Evolutionary conservation across 2,329 filamentous ascomycete genomes (phyloP), one percentile per base, ranked within the genome.

Genomic region (Cordyceps pruinosa): DNA sequence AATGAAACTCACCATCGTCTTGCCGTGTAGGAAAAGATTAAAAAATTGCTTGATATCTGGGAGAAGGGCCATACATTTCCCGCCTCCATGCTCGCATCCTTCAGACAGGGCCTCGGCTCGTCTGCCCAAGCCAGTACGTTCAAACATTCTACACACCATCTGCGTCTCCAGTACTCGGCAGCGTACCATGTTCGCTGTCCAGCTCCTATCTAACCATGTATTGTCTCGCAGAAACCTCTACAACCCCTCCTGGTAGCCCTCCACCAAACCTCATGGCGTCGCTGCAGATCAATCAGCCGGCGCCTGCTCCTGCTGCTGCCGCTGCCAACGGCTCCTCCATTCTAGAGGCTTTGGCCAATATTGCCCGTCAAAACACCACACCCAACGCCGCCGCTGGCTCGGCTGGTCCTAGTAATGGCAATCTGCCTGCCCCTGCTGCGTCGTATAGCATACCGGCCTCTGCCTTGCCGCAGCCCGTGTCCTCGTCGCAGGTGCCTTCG

Each of bases 31-130:
- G 90, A 96, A 71, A 97, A 97, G 78, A 93, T 97, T 73, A 75
- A 74, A 65, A 97, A 97, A 72, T 83, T 99, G 65, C 79, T 97
- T 75, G 92, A 96, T 70, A 99, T 99, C 64, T 99, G 94, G 94
- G 92, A 97, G 71, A 94, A 94, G 68, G 90, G 90, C 62, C 87
- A 88, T 69, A 97, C 92, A 23, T 97, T 99, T 72, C 91, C 94
- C 26, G 71, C 80, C 42, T 73, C 85, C 55, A 87, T 96, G 84
- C 83, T 99, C 65, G 79, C 80, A 61, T 84, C 83, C 37, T 96
- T 96, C 80, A 93, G 90, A 74, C 81, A 89, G 69, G 92, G 89
- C 72, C 72, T 96, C 66, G 86, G 80, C 61, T 79, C 83, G 60
- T 76, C 81, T 50, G 69, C 77, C 59, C 72, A 77, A 63, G 77